Conservation (phyloP, 2,329 filamentous ascomycete genomes). For the Colletotrichum sp. region DNA sequence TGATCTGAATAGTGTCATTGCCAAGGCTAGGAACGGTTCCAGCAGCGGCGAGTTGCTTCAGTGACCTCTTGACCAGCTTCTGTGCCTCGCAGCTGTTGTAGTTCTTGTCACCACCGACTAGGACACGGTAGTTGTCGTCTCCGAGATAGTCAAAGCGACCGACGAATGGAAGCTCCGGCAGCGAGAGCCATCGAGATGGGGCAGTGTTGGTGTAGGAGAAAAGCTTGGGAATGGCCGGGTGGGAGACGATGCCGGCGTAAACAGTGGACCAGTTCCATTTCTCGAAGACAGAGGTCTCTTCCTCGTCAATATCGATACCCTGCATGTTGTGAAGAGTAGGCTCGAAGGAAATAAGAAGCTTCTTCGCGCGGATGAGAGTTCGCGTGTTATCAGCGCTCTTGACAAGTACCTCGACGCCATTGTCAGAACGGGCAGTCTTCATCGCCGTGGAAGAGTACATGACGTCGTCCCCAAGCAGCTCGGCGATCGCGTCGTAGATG, state of each 20-base stretch:
- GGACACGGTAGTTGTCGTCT: slow-evolving; percentile 29
- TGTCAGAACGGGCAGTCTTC: slow-evolving; percentile 29
- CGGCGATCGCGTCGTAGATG: slow-evolving; percentile 42
- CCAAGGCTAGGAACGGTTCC: slow-evolving; percentile 25
- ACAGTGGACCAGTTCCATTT: slow-evolving; percentile 36
- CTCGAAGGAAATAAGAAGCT: slow-evolving; percentile 39
- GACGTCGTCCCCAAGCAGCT: slow-evolving; percentile 38
- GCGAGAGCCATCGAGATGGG: too few relatives aligned
- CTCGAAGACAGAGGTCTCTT: slow-evolving; percentile 34
- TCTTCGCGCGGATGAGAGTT: slow-evolving; percentile 32
- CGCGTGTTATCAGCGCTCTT: slow-evolving; percentile 22
- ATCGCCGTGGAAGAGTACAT: slow-evolving; percentile 40
- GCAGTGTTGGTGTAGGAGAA: too few relatives aligned
- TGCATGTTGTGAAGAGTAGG: slow-evolving; percentile 34
- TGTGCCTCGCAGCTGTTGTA: slow-evolving; percentile 27
- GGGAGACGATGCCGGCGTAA: slow-evolving; percentile 34
- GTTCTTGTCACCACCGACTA: slow-evolving; percentile 26
- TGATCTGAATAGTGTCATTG: slow-evolving; percentile 18
- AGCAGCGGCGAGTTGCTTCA: slow-evolving; percentile 25
- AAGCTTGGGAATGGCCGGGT: slow-evolving; percentile 28
- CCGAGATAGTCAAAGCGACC: slow-evolving; percentile 32
- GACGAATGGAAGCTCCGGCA: slow-evolving; percentile 22
- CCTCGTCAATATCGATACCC: slow-evolving; percentile 34
- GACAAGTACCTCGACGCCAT: slow-evolving; percentile 35
- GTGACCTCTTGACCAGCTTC: slow-evolving; percentile 24